Evolutionary conservation across 495 filamentous ascomycete species (phyloP), one percentile per base, ranked within the genome.

Genomic region (Daldinia grandis): DNA sequence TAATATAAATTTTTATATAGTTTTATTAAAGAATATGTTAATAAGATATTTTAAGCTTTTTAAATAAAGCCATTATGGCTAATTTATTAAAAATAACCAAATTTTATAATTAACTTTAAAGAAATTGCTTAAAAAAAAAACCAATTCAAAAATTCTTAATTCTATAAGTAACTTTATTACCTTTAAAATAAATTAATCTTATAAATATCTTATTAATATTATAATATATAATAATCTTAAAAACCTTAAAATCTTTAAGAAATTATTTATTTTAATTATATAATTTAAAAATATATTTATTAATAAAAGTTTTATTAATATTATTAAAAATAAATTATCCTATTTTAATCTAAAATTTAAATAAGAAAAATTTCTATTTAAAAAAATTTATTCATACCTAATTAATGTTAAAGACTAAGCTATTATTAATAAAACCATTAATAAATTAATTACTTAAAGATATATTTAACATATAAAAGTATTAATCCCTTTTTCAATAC

Each of bases 141-240:
- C 12, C n/a, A 24, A 57, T 38, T 21, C 3, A 24, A 21, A 57
- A 21, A 35, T 40, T 28, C 8, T 58, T 9, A 15, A 15, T 28
- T 58, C 28, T 40, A n/a, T 15, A 27, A 42, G 15, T 25, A 28
- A 42, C 28, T 42, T 42, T 27, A n/a, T 42, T 58, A 27, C 28
- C 10, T 51, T 28, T 27, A 27, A 51, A 28, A 51, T 51, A 6
- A 51, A 51, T 14, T 5, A 51, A 3, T 24, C 10, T 4, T 12
- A 42, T 17, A 58, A 58, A 42, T 21, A 58, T 42, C 2, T 27
- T 14, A 58, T n/a, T 27, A 42, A 42, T 2, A 28, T 58, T 15
- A 58, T 17, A 9, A 58, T 59, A 25, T 59, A 49, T 47, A 47
- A 59, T 19, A 49, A 59, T 35, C 12, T 59, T 7, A 59, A 47